These are phyloP conservation scores for Magnaporthiopsis rhizophila DNA, from an alignment of 2,329 filamentous ascomycete species.

Conservation along the genomic window DNA sequence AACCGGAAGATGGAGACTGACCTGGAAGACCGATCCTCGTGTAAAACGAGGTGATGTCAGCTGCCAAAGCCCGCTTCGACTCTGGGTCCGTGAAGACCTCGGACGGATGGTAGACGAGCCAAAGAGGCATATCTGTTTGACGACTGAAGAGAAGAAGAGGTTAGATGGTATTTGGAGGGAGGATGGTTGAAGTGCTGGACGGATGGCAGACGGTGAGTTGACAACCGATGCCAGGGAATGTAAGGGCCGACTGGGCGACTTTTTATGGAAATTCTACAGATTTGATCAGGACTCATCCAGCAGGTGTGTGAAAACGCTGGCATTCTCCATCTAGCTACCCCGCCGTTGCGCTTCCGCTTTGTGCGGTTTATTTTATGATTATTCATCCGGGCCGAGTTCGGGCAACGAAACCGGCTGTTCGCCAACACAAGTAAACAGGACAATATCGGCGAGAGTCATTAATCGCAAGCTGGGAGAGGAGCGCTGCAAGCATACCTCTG, in stretches of 20 bases:
- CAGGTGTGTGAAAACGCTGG: not conserved
- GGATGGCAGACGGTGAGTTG: no score
- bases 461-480: no score
- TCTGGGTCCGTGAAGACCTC: not conserved
- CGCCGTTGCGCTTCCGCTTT: not conserved
- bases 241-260: no score
- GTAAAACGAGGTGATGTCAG: not conserved
- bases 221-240: no score
- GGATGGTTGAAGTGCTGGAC: no score
- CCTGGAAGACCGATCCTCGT: not conserved
- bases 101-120: not conserved
- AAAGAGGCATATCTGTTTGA: not conserved
- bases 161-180: not conserved
- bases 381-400: not conserved
- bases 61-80: not conserved
- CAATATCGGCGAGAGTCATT: no score
- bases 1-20: not conserved
- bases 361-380: not conserved
- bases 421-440: no score
- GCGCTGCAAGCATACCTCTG: not conserved
- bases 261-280: no score
- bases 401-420: not conserved
- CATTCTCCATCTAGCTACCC: not conserved
- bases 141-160: not conserved
- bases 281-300: no score